Evolutionary conservation across 1,284 basidiomycete species (phyloP).

Genomic region (Sanghuangporus sanghuang): DNA sequence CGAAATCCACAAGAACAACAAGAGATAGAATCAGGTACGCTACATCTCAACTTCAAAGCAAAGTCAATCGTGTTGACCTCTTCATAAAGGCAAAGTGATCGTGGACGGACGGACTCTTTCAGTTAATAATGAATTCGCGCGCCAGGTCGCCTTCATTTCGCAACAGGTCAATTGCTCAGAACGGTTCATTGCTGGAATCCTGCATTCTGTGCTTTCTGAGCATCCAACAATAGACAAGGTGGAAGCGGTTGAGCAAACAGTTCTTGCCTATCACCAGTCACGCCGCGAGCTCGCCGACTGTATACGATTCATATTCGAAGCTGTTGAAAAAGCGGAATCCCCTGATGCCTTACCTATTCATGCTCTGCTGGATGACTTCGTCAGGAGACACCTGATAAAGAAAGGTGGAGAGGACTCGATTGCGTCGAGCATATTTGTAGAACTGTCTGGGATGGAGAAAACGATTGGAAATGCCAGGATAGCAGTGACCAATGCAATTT

Average conservation of each 20-base stretch:
- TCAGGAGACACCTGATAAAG: slow-evolving; percentile 44
- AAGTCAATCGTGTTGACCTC: background rate
- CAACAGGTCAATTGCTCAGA: slow-evolving; percentile 76
- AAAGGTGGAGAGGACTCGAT: slow-evolving; percentile 36
- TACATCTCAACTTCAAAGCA: background rate
- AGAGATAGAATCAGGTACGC: slow-evolving; percentile 69
- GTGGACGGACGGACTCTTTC: slow-evolving; percentile 56
- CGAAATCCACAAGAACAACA: slow-evolving; percentile 58
- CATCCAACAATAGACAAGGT: slow-evolving; percentile 59
- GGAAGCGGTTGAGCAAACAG: slow-evolving; percentile 53
- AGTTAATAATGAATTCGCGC: slow-evolving; percentile 69
- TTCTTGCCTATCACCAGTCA: slow-evolving; percentile 62
- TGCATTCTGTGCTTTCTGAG: slow-evolving; percentile 55
- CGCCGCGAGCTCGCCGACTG: slow-evolving; percentile 66
- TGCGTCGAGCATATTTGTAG: slow-evolving; percentile 52
- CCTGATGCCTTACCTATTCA: slow-evolving; percentile 39
- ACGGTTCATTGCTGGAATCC: slow-evolving; percentile 63
- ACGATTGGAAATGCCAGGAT: slow-evolving; percentile 48
- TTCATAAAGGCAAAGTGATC: slow-evolving; percentile 48
- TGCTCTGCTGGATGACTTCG: slow-evolving; percentile 47
- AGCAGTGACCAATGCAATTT: slow-evolving; percentile 57
- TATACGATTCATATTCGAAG: slow-evolving; percentile 48
- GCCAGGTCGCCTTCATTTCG: slow-evolving; percentile 69
- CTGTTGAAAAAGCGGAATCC: slow-evolving; percentile 33
- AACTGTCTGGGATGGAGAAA: slow-evolving; percentile 54